Base-by-base conservation (phyloP, 2,329 filamentous ascomycete species). In the Penicillium sp. region DNA sequence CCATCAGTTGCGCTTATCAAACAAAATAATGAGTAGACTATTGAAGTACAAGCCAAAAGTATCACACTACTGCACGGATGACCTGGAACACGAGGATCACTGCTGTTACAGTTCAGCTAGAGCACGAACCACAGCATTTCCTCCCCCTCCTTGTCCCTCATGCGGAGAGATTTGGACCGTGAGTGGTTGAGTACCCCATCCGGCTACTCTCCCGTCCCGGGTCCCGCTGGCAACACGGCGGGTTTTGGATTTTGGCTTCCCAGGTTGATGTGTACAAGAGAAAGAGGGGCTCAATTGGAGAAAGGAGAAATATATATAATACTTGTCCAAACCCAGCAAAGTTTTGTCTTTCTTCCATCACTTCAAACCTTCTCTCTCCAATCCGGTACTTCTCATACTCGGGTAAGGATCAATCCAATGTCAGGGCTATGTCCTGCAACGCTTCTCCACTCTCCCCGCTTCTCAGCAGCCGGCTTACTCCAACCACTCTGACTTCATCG, bases 151-250 rank as follows among this genome's bases (percentile, higher is more conserved):
- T 33, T 53, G 58, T 63, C 58, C 62, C 60, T 64, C 62, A 48
- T 64, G 62, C 62, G 62, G 62, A 63, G 62, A 64, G 53, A 53
- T n/a, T 26, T n/a, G 37, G 31, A 13, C 16, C 22, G 14, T 57
- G 54, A 59, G 52, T 61, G 58, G 56, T 48, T 51, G 48, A 27
- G 37, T 60, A 43, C 58, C 54, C 56, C 54, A 55, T 61, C 58
- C 48, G 49, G 49, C 27, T 8, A 31, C 49, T 44, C 45, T 49
- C 48, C 56, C 56, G 57, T 53, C 48, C 50, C 39, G 19, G 19
- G 19, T 45, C 41, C 39, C 50, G 50, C 41, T 53, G 39, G 56
- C 53, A 52, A 55, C 50, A 54, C 51, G 49, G 51, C 55, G 16
- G 35, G 54, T 60, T 57, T 59, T 57, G 59, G 52, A 47, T 49